Conservation (phyloP, 192 early-diverging fungal species). For the Coemansia sp. region DNA sequence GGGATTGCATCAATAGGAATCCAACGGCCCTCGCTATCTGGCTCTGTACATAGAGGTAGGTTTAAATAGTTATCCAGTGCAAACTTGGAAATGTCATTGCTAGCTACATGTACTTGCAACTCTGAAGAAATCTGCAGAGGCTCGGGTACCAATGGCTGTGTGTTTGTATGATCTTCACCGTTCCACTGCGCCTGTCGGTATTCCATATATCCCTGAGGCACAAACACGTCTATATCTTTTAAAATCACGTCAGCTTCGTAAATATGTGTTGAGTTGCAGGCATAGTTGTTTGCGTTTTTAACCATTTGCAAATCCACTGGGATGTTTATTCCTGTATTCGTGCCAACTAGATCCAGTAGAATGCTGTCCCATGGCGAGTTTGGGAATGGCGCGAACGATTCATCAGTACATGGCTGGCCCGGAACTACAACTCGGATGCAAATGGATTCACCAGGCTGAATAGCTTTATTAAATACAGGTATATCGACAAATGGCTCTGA, state of each 20-base stretch:
- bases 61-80: conserved; percentile 27
- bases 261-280: conserved; percentile 41
- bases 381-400: conserved; percentile 22
- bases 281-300: conserved; percentile 10
- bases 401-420: background rate
- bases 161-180: conserved; percentile 25
- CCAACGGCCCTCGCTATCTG: conserved; percentile 49
- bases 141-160: conserved; percentile 29
- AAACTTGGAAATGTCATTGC: background rate
- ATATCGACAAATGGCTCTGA: conserved; percentile 18
- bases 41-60: conserved; percentile 46
- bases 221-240: conserved; percentile 39
- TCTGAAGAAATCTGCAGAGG: conserved; percentile 18
- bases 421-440: conserved; percentile 54
- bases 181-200: conserved; percentile 53
- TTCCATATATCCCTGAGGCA: conserved; percentile 40
- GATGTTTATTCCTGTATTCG: conserved; percentile 13
- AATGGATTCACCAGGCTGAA: conserved; percentile 27
- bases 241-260: conserved; percentile 54
- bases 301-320: conserved; percentile 16
- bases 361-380: conserved; percentile 43
- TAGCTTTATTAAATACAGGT: background rate
- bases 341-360: conserved; percentile 29
- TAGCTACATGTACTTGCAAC: conserved; percentile 2
- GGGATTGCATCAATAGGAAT: conserved; percentile 15